Evolutionary conservation across 441 rosid genomes (phyloP).

Genomic region (Metrosideros polymorpha): DNA sequence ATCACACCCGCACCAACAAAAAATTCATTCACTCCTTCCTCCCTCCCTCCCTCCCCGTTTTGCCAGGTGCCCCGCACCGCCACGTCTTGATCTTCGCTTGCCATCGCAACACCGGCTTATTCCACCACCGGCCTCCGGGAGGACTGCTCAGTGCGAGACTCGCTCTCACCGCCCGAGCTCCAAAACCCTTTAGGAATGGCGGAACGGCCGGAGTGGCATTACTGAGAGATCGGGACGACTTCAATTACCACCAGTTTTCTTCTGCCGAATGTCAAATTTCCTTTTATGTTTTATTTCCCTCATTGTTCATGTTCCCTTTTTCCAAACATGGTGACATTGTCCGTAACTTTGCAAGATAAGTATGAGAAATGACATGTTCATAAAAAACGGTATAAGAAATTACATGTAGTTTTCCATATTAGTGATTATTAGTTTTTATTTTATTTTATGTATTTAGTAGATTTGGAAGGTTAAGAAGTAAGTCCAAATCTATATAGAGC

Average conservation of each 20-base stretch:
- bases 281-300: background rate
- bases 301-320: background rate
- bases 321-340: background rate
- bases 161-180: background rate
- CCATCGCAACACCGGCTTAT: background rate
- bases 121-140: background rate
- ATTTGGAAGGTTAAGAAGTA: background rate
- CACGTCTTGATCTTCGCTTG: fast-evolving
- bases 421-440: background rate
- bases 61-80: fast-evolving
- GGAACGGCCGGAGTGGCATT: fast-evolving
- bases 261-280: background rate
- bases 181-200: background rate
- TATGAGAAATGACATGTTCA: background rate
- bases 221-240: fast-evolving
- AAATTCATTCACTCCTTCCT: background rate
- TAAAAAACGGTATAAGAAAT: background rate
- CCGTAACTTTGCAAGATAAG: background rate
- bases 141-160: background rate
- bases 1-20: fast-evolving
- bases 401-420: background rate
- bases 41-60: background rate
- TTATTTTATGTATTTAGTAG: background rate
- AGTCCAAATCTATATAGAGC: background rate
- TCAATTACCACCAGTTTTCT: background rate